A percentile compares a stretch with the other conserved stretches of the same genome.
Conservation (phyloP, 148 eudicot species). For the Tetragonia tetragonoides region DNA sequence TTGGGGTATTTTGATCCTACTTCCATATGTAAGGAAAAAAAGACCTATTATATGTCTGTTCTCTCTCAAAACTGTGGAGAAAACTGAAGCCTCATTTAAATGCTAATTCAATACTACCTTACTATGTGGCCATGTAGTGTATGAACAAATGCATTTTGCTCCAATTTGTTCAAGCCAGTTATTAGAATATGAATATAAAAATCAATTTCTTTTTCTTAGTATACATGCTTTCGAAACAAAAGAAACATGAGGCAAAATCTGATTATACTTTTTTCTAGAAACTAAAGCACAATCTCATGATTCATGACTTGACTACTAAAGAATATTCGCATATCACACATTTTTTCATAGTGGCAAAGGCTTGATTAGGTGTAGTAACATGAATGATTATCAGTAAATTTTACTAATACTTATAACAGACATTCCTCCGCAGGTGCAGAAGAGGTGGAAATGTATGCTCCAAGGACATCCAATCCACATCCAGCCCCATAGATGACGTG, state of each 20-base stretch:
- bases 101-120: neutral
- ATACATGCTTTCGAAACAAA: neutral
- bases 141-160: neutral
- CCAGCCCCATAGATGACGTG: neutral
- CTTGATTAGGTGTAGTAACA: neutral
- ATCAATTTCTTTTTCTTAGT: neutral
- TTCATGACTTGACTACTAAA: neutral
- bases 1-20: neutral
- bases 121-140: neutral
- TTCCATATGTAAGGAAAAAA: neutral
- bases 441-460: neutral
- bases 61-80: neutral
- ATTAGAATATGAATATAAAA: neutral
- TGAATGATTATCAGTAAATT: no score
- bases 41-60: no score
- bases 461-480: neutral
- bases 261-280: neutral
- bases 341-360: neutral
- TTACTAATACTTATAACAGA: neutral
- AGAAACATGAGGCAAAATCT: neutral
- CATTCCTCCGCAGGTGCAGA: neutral
- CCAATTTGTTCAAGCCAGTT: neutral
- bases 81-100: neutral
- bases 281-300: neutral
- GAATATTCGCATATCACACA: neutral